A percentile compares a stretch with the other conserved stretches of the same genome.
Evolutionary conservation across 495 filamentous ascomycete species (phyloP).

Genomic region (Xylaria bambusicola): DNA sequence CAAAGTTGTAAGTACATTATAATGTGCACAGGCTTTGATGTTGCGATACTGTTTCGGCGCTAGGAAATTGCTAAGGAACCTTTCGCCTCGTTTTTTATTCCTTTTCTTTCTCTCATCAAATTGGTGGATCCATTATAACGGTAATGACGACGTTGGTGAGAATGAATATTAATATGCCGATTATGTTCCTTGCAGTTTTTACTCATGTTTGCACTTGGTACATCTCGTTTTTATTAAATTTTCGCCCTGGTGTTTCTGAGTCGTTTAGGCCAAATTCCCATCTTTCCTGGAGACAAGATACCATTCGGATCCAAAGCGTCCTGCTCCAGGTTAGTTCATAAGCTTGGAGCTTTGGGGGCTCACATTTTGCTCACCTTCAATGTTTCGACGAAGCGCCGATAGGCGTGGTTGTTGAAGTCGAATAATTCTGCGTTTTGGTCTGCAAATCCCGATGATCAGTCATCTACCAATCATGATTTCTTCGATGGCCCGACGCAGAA

Average conservation of each 20-base stretch:
- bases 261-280: constrained; percentile 32
- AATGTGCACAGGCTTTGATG: too few species aligned
- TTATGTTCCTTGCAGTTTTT: neutral
- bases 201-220: too few species aligned
- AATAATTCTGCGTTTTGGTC: constrained; percentile 45
- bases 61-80: too few species aligned
- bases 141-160: neutral
- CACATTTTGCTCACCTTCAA: constrained; percentile 36
- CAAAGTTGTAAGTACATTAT: constrained; percentile 54
- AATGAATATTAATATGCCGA: neutral
- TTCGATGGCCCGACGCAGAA: neutral
- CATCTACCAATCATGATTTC: neutral
- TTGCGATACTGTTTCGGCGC: too few species aligned
- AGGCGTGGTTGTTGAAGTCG: constrained; percentile 46
- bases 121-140: too few species aligned
- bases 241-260: neutral
- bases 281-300: constrained; percentile 37
- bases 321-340: constrained; percentile 14
- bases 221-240: neutral
- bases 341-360: neutral
- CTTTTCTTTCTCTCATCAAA: too few species aligned
- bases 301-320: constrained; percentile 37
- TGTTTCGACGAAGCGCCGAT: constrained; percentile 44
- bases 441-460: constrained; percentile 9
- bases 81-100: too few species aligned